phyloP scores from a whole-genome alignment of 768 basidiomycete species.

The Amylocystis lapponica region DNA sequence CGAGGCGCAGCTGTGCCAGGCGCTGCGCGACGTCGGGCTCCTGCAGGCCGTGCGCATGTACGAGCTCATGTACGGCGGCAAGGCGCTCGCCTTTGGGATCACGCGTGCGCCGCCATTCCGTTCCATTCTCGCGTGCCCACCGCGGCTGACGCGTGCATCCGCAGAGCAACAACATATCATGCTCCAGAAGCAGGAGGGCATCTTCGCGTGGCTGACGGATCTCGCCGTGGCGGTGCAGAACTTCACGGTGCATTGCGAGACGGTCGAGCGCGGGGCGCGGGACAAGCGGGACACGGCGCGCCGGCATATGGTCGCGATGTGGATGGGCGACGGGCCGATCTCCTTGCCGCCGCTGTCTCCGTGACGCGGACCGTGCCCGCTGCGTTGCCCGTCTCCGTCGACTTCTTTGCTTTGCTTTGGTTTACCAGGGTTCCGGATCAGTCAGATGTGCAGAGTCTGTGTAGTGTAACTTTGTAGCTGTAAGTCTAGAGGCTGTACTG shows the following conservation, averaged over 20 bases:
- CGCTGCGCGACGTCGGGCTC: constrained; percentile 12
- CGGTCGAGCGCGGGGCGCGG: constrained; percentile 13
- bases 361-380: no score
- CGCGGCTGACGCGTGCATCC: background rate
- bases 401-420: no score
- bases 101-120: constrained; percentile 5
- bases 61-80: constrained; percentile 20
- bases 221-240: constrained; percentile 18
- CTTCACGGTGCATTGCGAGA: constrained; percentile 14
- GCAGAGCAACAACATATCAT: constrained; percentile 16
- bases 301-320: constrained; percentile 13
- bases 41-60: constrained; percentile 15
- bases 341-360: background rate
- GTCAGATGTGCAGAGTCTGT: no score
- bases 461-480: no score
- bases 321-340: constrained; percentile 9
- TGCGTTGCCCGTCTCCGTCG: no score
- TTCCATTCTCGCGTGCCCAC: background rate
- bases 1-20: constrained; percentile 5
- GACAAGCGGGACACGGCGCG: constrained; percentile 12
- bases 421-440: no score
- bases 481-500: no score
- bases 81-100: constrained; percentile 15
- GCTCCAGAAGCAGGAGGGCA: constrained; percentile 15
- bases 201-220: constrained; percentile 12